These are phyloP conservation scores for Chalaropsis ovoidea DNA, from an alignment of 2,329 filamentous ascomycete genomes.

Conservation along the genomic window DNA sequence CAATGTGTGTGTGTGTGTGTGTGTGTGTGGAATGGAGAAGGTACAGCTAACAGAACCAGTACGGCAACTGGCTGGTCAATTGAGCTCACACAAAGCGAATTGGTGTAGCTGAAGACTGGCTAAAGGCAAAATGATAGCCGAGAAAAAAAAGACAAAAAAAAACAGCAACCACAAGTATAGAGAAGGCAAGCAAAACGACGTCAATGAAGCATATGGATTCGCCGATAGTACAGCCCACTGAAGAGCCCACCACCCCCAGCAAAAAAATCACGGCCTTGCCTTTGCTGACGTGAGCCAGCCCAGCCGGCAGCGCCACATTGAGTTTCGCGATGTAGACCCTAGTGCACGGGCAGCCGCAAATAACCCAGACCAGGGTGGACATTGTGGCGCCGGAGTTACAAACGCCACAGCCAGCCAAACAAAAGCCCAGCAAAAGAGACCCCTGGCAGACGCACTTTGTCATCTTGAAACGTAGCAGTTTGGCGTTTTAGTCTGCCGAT, in stretches of 20 bases:
- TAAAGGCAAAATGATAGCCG: not conserved
- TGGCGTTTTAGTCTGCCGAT: constrained; percentile 28
- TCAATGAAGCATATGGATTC: not conserved
- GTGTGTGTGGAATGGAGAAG: not conserved
- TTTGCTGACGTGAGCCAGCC: constrained; percentile 15
- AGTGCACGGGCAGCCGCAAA: not conserved
- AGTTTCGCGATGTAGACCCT: constrained; percentile 18
- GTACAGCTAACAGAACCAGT: not conserved
- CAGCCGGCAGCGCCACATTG: constrained; percentile 18
- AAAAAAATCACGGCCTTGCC: constrained; percentile 19
- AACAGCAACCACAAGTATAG: not conserved
- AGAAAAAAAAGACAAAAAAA: not conserved
- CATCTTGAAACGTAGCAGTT: constrained; percentile 4
- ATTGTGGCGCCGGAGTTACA: not conserved
- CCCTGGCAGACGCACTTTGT: not conserved
- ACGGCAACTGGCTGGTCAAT: not conserved
- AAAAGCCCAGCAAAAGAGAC: not conserved
- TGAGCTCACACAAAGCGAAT: not conserved
- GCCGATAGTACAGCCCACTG: not conserved
- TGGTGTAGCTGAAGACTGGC: not conserved
- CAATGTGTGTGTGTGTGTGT: not conserved
- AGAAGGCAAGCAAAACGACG: not conserved
- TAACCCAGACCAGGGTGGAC: not conserved
- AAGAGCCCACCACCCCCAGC: not conserved
- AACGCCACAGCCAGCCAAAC: not conserved